Percentiles rank a stretch among this genome's conserved stretches.
These are phyloP conservation scores for Saccharomyces pastorianus DNA, from an alignment of 1,139 yeast genomes.

Conservation along the genomic window DNA sequence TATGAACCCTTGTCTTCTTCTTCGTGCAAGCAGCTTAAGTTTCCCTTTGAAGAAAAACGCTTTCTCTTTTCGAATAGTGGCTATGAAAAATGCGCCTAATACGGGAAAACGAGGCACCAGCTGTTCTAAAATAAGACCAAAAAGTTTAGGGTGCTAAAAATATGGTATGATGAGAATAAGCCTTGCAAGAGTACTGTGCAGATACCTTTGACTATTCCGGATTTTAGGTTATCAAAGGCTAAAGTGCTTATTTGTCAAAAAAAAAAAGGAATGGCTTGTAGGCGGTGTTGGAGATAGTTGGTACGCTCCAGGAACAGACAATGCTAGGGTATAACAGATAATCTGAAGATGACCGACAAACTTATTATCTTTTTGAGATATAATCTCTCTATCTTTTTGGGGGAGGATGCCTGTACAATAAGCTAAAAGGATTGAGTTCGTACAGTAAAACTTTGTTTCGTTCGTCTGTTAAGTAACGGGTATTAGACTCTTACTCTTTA, in stretches of 20 bases:
- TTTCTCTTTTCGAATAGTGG: not conserved
- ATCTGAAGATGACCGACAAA: not conserved
- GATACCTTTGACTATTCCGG: not conserved
- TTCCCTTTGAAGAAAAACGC: not conserved
- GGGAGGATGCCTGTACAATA: not conserved
- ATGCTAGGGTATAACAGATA: not conserved
- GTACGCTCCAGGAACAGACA: not conserved
- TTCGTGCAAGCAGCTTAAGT: not conserved
- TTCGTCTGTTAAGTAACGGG: not conserved
- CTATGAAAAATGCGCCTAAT: not conserved
- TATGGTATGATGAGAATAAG: not conserved
- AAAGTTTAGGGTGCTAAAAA: not conserved
- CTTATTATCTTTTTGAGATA: not conserved
- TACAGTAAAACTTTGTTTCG: not conserved
- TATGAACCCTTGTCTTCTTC: not conserved
- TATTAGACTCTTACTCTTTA: not conserved
- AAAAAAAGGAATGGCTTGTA: not conserved
- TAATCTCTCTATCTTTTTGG: not conserved
- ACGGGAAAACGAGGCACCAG: not conserved
- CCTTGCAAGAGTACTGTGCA: not conserved
- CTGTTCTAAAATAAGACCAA: not conserved
- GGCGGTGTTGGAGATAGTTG: not conserved
- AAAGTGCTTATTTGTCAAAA: not conserved
- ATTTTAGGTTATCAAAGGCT: not conserved
- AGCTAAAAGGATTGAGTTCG: not conserved